Base-by-base conservation (phyloP, 2,329 filamentous ascomycete genomes). In the Monosporascus sp. region DNA sequence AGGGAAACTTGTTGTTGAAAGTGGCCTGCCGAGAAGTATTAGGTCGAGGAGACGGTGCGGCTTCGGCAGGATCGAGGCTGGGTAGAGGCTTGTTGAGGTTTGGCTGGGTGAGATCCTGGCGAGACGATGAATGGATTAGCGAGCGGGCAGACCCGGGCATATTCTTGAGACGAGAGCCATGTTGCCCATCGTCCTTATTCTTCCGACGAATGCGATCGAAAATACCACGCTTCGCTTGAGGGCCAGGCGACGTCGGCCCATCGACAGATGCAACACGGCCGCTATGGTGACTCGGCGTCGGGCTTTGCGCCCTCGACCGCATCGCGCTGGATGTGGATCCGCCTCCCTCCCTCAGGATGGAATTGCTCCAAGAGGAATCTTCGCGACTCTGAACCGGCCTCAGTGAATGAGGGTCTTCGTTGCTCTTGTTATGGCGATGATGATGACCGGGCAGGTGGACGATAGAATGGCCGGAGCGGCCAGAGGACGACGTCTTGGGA, bases 381-480 rank as follows among this genome's bases (percentile, higher is more conserved):
- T 96, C 90, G 63, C 88, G 82, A 68, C 87, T 92, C 52, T 85
- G 79, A 14, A 83, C 80, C n/a, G 90, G 89, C 56, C 88, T 82
- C 61, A 89, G 70, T 34, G 85, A 76, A 62, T 84, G 84, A 11
- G 80, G 69, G 56, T 87, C 85, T 58, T 88, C 85, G 67, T 80
- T 84, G 68, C 84, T 87, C 67, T 80, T 84, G 64, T 90, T 88
- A 67, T 91, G 87, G 56, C 86, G 78, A 61, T 83, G 55, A 54
- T 69, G 74, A 64, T 87, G 85, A 47, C 83, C 81, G 27, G 84
- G 81, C 36, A 90, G 71, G 67, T 90, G 85, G 52, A 87, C 78
- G 55, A 85, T 79, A 53, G 79, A 80, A 66, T 79, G 82, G 61
- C 73, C 79, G 40, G 81, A 82, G 59, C 83, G 80, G 51, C 78